These are phyloP conservation scores for Cichorium intybus DNA, from an alignment of 140 eudicot genomes.

Conservation along the genomic window DNA sequence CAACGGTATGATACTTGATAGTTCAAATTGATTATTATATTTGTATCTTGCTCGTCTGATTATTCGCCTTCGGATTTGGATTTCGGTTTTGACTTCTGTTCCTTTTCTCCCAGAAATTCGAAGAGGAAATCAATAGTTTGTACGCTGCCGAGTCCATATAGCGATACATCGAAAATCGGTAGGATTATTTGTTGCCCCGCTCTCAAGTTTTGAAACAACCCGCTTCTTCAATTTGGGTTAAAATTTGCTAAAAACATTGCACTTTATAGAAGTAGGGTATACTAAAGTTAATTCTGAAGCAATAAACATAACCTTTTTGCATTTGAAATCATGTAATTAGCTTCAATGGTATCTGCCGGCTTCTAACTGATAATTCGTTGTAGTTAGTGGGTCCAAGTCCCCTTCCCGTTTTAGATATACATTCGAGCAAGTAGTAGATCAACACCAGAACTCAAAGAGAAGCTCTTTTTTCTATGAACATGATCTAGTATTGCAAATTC, in stretches of 20 bases:
- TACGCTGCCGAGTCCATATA: conserved; percentile 45
- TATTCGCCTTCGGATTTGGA: neutral
- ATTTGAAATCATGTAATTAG: neutral
- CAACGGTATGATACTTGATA: conserved; percentile 28
- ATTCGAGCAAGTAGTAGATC: neutral
- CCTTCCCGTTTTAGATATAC: neutral
- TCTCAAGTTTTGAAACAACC: neutral
- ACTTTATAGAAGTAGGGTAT: neutral
- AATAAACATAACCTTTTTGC: neutral
- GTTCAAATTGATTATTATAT: neutral
- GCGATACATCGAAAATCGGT: conserved; percentile 49
- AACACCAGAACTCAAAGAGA: no score
- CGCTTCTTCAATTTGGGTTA: neutral
- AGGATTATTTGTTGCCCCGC: neutral
- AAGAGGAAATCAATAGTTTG: conserved; percentile 41
- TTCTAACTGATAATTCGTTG: neutral
- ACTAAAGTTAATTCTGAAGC: neutral
- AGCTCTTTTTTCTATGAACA: neutral
- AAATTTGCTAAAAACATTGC: neutral
- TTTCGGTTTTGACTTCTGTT: neutral
- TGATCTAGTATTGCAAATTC: neutral
- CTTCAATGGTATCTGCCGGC: neutral
- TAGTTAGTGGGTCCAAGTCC: neutral
- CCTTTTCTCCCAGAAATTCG: conserved; percentile 34
- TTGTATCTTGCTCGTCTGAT: neutral